Conservation (phyloP, 805 yeast species). For the Candida tammaniensis region DNA sequence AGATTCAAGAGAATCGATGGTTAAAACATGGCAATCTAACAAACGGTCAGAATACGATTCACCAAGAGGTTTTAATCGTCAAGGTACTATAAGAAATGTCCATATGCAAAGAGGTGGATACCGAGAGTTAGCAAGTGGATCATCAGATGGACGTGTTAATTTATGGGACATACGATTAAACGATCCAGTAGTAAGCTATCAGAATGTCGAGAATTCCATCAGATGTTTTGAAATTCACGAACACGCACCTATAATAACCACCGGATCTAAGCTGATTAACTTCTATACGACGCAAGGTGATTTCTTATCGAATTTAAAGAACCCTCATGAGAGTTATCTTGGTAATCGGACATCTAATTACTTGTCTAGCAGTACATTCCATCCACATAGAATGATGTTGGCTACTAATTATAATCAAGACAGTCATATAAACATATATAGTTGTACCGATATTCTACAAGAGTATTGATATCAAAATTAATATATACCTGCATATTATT, state of each 20-base stretch:
- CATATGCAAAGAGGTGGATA: conserved; percentile 97
- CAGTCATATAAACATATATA: conserved; percentile 61
- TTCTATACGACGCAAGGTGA: conserved; percentile 88
- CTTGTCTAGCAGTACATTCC: conserved; percentile 69
- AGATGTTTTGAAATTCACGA: conserved; percentile 84
- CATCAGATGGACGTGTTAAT: conserved; percentile 76
- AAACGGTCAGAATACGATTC: conserved; percentile 15
- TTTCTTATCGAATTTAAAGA: conserved; percentile 58
- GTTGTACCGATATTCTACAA: conserved; percentile 34
- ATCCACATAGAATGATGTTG: conserved; percentile 92
- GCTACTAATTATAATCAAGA: conserved; percentile 84
- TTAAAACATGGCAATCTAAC: conserved; percentile 66
- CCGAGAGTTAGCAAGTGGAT: conserved; percentile 83
- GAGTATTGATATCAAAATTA: conserved; percentile 36
- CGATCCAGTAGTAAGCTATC: conserved; percentile 67
- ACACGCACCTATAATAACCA: conserved; percentile 91
- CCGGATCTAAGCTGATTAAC: conserved; percentile 77
- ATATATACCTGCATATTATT: too few relatives aligned
- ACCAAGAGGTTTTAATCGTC: conserved; percentile 17
- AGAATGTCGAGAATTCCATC: conserved; percentile 51
- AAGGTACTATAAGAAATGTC: conserved; percentile 66
- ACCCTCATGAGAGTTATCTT: conserved; percentile 43
- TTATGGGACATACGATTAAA: conserved; percentile 86
- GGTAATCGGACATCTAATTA: conserved; percentile 48
- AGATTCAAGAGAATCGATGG: conserved; percentile 82